Conservation (phyloP, 177 flowering plant genomes). For the Vitis hybrid region DNA sequence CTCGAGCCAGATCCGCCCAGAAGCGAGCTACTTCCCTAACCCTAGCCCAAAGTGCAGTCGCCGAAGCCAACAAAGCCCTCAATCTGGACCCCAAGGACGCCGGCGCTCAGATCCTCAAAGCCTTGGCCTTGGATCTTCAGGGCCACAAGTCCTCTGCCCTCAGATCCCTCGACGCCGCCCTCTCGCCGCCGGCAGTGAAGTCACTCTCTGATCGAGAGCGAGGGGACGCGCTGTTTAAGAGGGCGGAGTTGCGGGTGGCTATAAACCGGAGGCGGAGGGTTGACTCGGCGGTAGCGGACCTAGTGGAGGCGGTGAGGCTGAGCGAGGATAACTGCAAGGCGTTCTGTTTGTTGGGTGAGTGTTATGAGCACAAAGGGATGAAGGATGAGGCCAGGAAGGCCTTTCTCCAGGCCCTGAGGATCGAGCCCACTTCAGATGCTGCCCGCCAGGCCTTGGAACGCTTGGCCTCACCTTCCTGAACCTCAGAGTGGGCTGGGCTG, state of each 20-base stretch:
- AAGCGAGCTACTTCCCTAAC: conserved; percentile 10
- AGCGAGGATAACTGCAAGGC: conserved; percentile 23
- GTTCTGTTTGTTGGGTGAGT: conserved; percentile 38
- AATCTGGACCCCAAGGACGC: conserved; percentile 44
- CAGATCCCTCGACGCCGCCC: conserved; percentile 40
- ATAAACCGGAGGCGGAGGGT: conserved; percentile 31
- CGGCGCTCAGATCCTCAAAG: conserved; percentile 42
- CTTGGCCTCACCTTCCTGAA: conserved; percentile 1
- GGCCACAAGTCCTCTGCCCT: conserved; percentile 40
- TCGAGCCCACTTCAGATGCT: conserved; percentile 20
- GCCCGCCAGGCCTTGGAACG: conserved; percentile 24
- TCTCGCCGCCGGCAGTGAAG: conserved; percentile 32
- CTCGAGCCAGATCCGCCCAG: conserved; percentile 37
- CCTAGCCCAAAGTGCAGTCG: conserved; percentile 31
- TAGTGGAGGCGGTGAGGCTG: conserved; percentile 41
- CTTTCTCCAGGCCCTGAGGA: conserved; percentile 24
- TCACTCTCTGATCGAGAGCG: conserved; percentile 36
- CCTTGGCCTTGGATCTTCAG: conserved; percentile 37
- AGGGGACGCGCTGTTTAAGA: conserved; percentile 42
- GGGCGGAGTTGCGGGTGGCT: conserved; percentile 43
- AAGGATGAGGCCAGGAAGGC: conserved; percentile 40
- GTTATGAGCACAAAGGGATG: conserved; percentile 44
- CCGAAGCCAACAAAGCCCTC: conserved; percentile 47
- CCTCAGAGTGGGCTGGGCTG: not conserved
- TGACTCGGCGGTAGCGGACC: conserved; percentile 43